Evolutionary conservation across 345 rosid genomes (phyloP), one percentile per base, ranked within the genome.

Genomic region (Brassica juncea): DNA sequence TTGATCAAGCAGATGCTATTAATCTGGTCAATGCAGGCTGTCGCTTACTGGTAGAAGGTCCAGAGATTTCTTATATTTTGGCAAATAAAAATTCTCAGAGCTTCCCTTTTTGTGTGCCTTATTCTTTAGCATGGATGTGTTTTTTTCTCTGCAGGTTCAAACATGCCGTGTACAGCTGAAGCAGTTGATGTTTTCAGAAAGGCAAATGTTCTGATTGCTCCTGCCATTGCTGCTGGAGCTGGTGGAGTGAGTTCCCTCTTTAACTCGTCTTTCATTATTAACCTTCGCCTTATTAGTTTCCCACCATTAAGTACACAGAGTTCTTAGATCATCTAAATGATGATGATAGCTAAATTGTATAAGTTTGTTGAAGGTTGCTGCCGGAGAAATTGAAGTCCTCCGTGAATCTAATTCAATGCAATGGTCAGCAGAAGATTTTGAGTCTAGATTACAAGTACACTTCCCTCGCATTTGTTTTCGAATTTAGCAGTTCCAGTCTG

Each of bases 381-480:
- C 99, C 7, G 99, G 98, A 71, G 98, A 95, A 87, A 93, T 95
- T 16, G 99, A 93, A 86, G 84, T 90, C 71, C 91, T 88, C 80
- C 91, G 91, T 49, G 99, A 93, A 84, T 93, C 89, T 82, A 91
- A 89, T 75, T 80, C 88, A 83, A 77, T 95, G 90, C 91, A 90
- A 77, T 95, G 99, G 98, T 95, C 99, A 34, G 93, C 98, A 1
- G 98, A 91, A 84, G 97, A 95, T 84, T 95, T 95, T 16, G 97
- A 93, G 82, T 89, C 99, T 78, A 95, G 91, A 78, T 87, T 95
- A 81, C 99, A 95, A 88, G 99, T 93, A 61, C 57, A 23, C 54
- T 57, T 66, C 27, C 32, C 75, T 70, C 59, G 3, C 65, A 52
- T 49, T 32, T 61, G 44, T 25, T 73, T 61, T 3, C 3, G 8